Base-by-base conservation (phyloP, 257 asterid species). In the Petrea volubilis region DNA sequence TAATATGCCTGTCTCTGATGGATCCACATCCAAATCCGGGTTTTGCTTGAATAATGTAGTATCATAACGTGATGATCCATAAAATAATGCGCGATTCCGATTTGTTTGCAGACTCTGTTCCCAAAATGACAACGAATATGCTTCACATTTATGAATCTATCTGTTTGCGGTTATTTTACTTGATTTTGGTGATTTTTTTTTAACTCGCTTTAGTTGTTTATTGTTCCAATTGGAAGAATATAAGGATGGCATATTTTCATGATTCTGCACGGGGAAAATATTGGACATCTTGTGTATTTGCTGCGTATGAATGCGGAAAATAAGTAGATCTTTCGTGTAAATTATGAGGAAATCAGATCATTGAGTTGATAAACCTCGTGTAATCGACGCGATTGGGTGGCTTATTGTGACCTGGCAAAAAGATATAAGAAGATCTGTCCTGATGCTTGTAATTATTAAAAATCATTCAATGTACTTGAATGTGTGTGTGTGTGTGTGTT, bases 391-490 rank as follows among this genome's bases (percentile, higher is more conserved):
- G 49, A 21, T 64, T 44, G 53, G 15, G 20, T 55, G 20, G 28
- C 67, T 43, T 31, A 61, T 53, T 31, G 27, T 53, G 31, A 69
- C n/a, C 55, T 68, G 3, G 47, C 58, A 11, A 25, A 50, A n/a
- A 60, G 34, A 27, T 36, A 14, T 24, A 14, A n/a, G 28, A 18
- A 41, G 40, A 29, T 60, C 47, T 41, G 61, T 38, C 62, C 23
- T 34, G 58, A 57, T 76, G 31, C 60, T 60, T 38, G 18, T 57
- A 50, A 38, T 74, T 53, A 9, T 70, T 62, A 47, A 63, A 47
- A n/a, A 62, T 69, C 58, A 68, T 73, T 52, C 55, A 66, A 41
- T 75, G 65, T 38, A 38, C 29, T 40, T 29, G n/a, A 47, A 57
- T 20, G 49, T n/a, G n/a, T n/a, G n/a, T n/a, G n/a, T n/a, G n/a